Evolutionary conservation across 768 basidiomycete species (phyloP), one percentile per base, ranked within the genome.

Genomic region (Chlorophyllum brunneum): DNA sequence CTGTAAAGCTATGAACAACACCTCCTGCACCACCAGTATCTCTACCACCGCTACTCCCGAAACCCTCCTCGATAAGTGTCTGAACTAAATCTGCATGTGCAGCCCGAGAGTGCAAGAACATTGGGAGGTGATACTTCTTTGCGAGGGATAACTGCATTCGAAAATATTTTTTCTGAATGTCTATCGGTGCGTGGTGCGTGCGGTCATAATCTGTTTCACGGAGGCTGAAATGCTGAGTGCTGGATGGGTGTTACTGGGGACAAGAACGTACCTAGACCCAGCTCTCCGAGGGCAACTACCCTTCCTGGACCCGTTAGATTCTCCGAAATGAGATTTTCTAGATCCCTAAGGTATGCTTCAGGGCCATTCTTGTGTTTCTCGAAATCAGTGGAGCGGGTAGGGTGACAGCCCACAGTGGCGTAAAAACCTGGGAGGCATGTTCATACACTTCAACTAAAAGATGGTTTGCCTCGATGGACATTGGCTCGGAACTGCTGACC

Each of bases 1-100:
- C 91, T 0, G 89, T 90, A 66, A 90, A 90, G 55, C 86, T 88
- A 62, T 92, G 91, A 2, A 91, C 87, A 18, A 92, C 90, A 1
- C 89, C 90, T 3, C 88, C 84, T 18, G 71, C 73, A 15, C 73
- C 82, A 34, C 83, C 88, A 51, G 79, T 69, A 24, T 63, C 66
- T 54, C 63, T 65, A 2, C 85, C 85, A 24, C 83, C 78, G 58
- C 80, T 65, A 33, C 73, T 67, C 13, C 76, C 74, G 61, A 86
- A 87, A 1, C 86, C 83, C 57, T 84, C 81, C 51, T 84, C 82
- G 20, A 70, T 72, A 20, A 92, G 73, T 16, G 86, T 85, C 16
- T 59, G 62, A 23, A 88, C 80, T 53, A 92, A 74, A 58, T 92
- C 90, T 1, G 57, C 38, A 59, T 91, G 88, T 1, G 87, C 84